Base-by-base conservation (phyloP, 2,329 filamentous ascomycete species). In the Trichoderma simmonsii region DNA sequence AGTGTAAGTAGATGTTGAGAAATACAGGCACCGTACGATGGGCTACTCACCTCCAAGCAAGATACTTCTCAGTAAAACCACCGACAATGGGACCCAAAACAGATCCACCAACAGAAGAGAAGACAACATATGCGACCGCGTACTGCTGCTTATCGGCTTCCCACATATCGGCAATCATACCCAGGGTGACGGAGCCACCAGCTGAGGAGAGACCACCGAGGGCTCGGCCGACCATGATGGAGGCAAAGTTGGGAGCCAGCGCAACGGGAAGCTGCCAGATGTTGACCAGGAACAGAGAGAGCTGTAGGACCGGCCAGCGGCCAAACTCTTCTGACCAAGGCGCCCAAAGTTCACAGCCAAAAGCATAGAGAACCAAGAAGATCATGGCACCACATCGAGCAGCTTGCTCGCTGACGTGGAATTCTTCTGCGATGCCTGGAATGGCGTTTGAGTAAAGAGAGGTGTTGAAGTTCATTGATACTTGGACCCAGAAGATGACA, bases 271-370 rank as follows among this genome's bases (percentile, higher is more conserved):
- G 80, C 75, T 93, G 91, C 85, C 88, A 96, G 70, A 95, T 81
- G 76, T 96, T 96, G 80, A 95, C 92, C 12, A 96, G 83, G 74
- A 92, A 87, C 69, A 96, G 82, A 48, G 90, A 92, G 28, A 87
- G 82, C 84, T 95, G 93, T 26, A 95, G 85, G 70, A 96, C 87
- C 2, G 91, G 91, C 84, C 90, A 92, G 64, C 93, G 89, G 24
- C 93, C 93, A 64, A 95, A 85, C 77, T 96, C 93, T 79, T 97
- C 93, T 60, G 89, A 92, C 92, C 93, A 96, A 0, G 93, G 93
- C 0, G 93, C 93, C 93, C 93, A 96, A 0, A 95, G 86, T 80
- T 96, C 93, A 79, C 93, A 96, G 43, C 93, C 93, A 79, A 96
- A 95, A 48, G 93, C 93, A 79, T 97, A 96, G 2, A 90, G 81